A percentile compares a stretch with the other conserved stretches of the same genome.
Evolutionary conservation across 768 basidiomycete species (phyloP).

Genomic region (Lactarius hatsudake): DNA sequence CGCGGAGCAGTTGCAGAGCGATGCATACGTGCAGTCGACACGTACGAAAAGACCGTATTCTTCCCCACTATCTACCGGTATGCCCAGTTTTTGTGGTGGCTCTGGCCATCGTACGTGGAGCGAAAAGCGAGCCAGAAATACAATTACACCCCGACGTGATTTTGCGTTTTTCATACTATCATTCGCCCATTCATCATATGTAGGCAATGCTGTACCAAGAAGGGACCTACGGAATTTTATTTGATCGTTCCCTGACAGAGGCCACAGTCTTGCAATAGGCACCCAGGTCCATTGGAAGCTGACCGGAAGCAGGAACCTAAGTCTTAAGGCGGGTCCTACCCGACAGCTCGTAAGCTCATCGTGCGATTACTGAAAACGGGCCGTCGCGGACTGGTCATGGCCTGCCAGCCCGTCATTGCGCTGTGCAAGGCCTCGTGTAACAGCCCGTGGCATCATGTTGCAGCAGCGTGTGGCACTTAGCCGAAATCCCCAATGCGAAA

Average conservation of each 20-base stretch:
- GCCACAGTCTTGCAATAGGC: background rate
- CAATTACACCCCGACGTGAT: conserved; percentile 39
- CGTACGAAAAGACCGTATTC: conserved; percentile 53
- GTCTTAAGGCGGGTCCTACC: background rate
- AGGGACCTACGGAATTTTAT: background rate
- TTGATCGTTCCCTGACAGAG: background rate
- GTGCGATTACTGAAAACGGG: too few relatives aligned
- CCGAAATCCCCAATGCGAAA: background rate
- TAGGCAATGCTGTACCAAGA: background rate
- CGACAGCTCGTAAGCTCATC: background rate
- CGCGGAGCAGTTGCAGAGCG: conserved; percentile 55
- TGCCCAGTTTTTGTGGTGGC: conserved; percentile 62
- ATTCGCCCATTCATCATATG: background rate
- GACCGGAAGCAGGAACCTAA: background rate
- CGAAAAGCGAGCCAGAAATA: conserved; percentile 62
- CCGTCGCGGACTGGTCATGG: too few relatives aligned
- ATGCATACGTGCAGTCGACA: conserved; percentile 61
- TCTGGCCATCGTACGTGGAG: conserved; percentile 58
- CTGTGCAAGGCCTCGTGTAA: too few relatives aligned
- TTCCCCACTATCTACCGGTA: conserved; percentile 48
- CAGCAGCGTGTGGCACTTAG: background rate
- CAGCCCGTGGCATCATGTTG: background rate
- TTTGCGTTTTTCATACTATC: background rate
- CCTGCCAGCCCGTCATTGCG: too few relatives aligned
- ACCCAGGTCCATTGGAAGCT: background rate